Evolutionary conservation across 2,329 filamentous ascomycete genomes (phyloP).

Genomic region (Cordyceps sp.): DNA sequence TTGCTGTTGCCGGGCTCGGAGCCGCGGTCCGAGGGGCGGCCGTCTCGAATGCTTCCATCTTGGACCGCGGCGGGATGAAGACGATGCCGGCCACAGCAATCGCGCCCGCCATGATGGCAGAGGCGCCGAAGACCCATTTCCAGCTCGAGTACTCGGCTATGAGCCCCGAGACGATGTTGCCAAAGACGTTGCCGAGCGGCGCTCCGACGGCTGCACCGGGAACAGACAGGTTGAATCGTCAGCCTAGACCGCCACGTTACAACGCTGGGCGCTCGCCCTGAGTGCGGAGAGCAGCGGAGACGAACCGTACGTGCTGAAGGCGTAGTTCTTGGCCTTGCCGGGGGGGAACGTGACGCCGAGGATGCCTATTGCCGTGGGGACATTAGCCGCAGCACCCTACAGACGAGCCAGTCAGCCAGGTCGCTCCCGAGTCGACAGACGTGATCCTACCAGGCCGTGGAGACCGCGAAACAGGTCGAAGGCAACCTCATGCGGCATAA

Average conservation of each 20-base stretch:
- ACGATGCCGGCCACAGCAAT: slow-evolving; percentile 40
- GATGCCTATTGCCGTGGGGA: slow-evolving; percentile 56
- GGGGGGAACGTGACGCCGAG: slow-evolving; percentile 49
- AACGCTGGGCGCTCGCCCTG: too few species aligned
- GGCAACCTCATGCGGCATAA: slow-evolving; percentile 50
- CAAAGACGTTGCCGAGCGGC: slow-evolving; percentile 46
- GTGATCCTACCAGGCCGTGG: slow-evolving; percentile 34
- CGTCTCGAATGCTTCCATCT: not conserved
- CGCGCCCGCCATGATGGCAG: slow-evolving; percentile 40
- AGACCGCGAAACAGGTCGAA: slow-evolving; percentile 51
- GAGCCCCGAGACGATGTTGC: slow-evolving; percentile 47
- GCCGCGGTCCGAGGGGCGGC: not conserved
- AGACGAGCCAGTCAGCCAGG: not conserved
- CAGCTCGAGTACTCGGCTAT: slow-evolving; percentile 45
- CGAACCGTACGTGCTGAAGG: slow-evolving; percentile 45
- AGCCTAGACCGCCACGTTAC: too few species aligned
- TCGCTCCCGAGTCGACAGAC: not conserved
- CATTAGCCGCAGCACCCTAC: slow-evolving; percentile 48
- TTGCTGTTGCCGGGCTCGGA: too few species aligned
- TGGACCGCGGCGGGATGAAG: slow-evolving; percentile 37
- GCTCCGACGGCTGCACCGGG: slow-evolving; percentile 39
- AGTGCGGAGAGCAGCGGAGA: not conserved
- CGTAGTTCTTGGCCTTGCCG: slow-evolving; percentile 53
- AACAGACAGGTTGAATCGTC: not conserved
- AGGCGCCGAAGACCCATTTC: slow-evolving; percentile 52